Evolutionary conservation across 176 grass and related monocot genomes (phyloP).

Genomic region (Olyra latifolia): DNA sequence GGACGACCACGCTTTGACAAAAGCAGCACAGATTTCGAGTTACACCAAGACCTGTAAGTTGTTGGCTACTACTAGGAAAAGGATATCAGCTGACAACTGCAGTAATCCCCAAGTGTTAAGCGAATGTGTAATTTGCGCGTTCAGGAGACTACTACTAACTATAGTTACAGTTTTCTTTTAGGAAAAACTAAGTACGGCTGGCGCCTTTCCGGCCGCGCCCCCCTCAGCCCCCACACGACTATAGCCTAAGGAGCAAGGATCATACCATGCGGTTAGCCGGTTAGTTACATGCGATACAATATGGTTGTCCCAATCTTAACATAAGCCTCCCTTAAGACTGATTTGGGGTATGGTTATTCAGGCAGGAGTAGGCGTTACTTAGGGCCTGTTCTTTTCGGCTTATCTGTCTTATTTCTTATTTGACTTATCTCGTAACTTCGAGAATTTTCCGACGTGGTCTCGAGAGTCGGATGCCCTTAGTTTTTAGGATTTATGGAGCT

Average conservation of each 20-base stretch:
- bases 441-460: no score
- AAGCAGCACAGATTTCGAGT: constrained; percentile 39
- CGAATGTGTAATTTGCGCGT: neutral
- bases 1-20: constrained; percentile 36
- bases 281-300: neutral
- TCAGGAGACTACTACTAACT: neutral
- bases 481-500: no score
- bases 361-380: neutral
- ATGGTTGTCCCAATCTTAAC: constrained; percentile 10
- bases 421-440: no score
- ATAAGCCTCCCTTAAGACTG: neutral
- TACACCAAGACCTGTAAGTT: neutral
- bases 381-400: no score
- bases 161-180: no score
- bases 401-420: no score
- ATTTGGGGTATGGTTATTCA: constrained; percentile 10
- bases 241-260: no score
- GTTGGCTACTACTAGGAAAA: constrained; percentile 8
- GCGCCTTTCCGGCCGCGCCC: no score
- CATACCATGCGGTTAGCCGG: neutral
- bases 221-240: no score
- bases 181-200: no score
- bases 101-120: constrained; percentile 18
- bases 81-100: constrained; percentile 18
- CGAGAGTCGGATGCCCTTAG: no score